Base-by-base conservation (phyloP, 768 basidiomycete genomes). In the Leccinum barrowsii region DNA sequence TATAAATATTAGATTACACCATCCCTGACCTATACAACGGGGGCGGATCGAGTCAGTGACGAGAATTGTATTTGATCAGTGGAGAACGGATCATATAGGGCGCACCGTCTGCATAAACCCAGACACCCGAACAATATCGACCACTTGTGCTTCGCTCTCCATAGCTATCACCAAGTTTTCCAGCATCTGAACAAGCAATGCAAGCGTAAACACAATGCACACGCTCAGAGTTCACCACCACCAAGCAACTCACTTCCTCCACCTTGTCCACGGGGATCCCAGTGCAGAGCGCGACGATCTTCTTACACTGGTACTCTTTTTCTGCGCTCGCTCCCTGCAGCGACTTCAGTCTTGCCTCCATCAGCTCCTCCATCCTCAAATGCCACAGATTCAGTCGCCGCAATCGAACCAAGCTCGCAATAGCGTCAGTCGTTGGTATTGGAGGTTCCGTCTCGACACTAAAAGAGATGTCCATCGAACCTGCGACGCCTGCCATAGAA, bases 241-340 rank as follows among this genome's bases (percentile, higher is more conserved):
- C 61, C 59, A 56, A 48, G 53, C 44, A n/a, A 82, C 88, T 80
- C 71, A 95, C 94, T 68, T 86, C 86, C 71, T 97, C 96, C 53
- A 98, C 89, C 72, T 88, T 86, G 66, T 96, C 93, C 48, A 90
- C 80, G 2, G 90, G 84, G 50, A 94, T 86, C 21, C 90, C 90
- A 4, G 92, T 90, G 71, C 92, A 95, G 44, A 94, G 76, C 13
- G 93, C 86, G 24, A 99, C 87, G 59, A 98, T 87, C 75, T 86
- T 94, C 75, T 90, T 88, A 76, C 92, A 96, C 73, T 94, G 88
- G 66, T 89, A 87, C 69, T 94, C 91, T 74, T 90, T 93, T 75
- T 94, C 92, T 17, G 89, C 88, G 65, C 87, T 89, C 30, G 87
- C 86, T 48, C 89, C 91, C 64, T 90, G 85, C 62, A 95, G 72